Base-by-base conservation (phyloP, 176 grass and related monocot genomes). In the Chrysopogon serrulatus region DNA sequence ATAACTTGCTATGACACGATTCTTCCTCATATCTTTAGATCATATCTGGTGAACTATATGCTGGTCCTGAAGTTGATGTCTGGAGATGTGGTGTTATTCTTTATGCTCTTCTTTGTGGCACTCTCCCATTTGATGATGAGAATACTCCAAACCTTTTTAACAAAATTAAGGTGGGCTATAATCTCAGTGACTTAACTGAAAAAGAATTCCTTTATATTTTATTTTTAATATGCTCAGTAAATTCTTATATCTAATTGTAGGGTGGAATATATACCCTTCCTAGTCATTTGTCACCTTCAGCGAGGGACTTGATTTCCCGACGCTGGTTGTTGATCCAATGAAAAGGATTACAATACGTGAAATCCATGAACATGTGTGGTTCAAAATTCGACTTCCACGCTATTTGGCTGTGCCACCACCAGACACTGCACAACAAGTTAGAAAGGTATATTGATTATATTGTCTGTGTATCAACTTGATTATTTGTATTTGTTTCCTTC, bases 41-140 rank as follows among this genome's bases (percentile, higher is more conserved):
- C 71, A 93, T 96, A 88, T 96, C 94, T 19, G 91, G 91, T 86
- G 91, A 91, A 87, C 77, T 93, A 42, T 93, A 93, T 21, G 91
- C 88, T 68, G 88, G 94, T 13, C 88, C 94, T 27, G 88, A 93
- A 86, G 91, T 96, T 80, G 94, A 96, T 31, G 88, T 93, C 24
- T 93, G 91, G 94, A 96, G 94, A n/a, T 93, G 91, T 85, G 94
- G 91, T 37, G 91, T 96, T 78, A 93, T 96, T 83, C 91, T 96
- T 32, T 96, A 96, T 79, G 94, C 90, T 74, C 94, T 96, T 89
- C 86, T 96, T 27, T 96, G 94, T 45, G 94, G 94, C 21, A 91
- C 87, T 79, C 90, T 96, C 85, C 94, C 94, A 54, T 96, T 96
- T 91, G 91, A 93, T 31, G 94, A 93, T 65, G 94, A 96, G 75